Base-by-base conservation (phyloP, 441 rosid species). In the Jatropha multifida region DNA sequence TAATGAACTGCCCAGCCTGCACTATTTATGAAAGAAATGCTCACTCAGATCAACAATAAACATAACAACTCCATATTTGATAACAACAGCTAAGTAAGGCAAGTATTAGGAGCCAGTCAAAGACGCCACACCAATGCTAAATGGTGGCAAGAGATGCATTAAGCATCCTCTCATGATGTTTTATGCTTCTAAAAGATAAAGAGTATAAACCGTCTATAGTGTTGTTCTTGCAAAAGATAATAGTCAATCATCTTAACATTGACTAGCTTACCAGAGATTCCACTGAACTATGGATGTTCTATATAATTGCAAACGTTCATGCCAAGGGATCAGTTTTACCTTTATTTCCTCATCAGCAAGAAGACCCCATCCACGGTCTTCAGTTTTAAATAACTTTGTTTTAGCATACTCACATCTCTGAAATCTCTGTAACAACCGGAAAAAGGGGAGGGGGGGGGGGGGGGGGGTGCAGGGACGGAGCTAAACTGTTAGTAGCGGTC, bases 291-390 rank as follows among this genome's bases (percentile, higher is more conserved):
- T 7, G 37, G 60, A 65, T 41, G 8, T 51, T 62, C 13, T 26
- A 32, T 49, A 26, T 44, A 26, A 63, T 38, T 2, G 26, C 20
- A 68, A 59, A 66, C 52, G 46, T 17, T 59, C 61, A 60, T 48
- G 67, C 65, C 54, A 66, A 44, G 69, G 59, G 69, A 14, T 68
- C 38, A 69, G n/a, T 55, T 40, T 74, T 80, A 94, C 99, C 93
- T 91, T 89, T 12, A 95, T 92, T 18, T 90, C 83, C 83, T 90
- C 94, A 77, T 85, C 86, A 77, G 96, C 96, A 73, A 90, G 86
- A 64, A 95, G 91, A 74, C 99, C 99, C 88, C 91, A 92, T 0
- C 99, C 99, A 72, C 98, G 85, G 41, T 95, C 96, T 74, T 92
- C 95, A 0, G 88, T 93, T 87, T 86, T 84, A 70, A 86, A 84